Evolutionary conservation across 2,329 filamentous ascomycete species (phyloP), one percentile per base, ranked within the genome.

Genomic region (Xylariaceae sp.): DNA sequence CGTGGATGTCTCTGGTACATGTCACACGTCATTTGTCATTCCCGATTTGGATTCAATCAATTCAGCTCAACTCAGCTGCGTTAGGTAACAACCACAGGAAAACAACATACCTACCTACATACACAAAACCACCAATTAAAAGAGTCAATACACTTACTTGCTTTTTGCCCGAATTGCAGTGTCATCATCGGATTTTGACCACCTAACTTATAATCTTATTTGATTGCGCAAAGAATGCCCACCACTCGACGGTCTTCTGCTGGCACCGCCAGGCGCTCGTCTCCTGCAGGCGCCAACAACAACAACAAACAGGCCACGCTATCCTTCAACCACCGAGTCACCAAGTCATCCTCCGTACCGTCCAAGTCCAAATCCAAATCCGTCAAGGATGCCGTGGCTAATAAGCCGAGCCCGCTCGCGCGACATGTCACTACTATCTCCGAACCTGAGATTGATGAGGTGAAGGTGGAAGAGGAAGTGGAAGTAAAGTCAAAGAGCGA

Each of bases 281-380:
- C 21, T 6, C 11, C 21, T 6, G 6, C 21, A 50, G 59, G 56
- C 48, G 52, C 58, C 46, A 58, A 62, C 32, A 51, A 61, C 39
- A 58, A 61, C 7, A 57, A 63, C 43, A 73, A 69, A 54, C 75
- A 79, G 48, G 69, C 72, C 7, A 78, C 71, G 26, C 66, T 78
- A 42, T 76, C 70, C 56, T 79, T 79, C 64, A 69, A 74, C 51
- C 70, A 70, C 56, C 66, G 66, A 29, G 71, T 79, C 31, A 78
- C 74, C 41, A 79, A 79, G 56, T 59, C 67, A n/a, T n/a, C n/a
- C n/a, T n/a, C n/a, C n/a, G n/a, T n/a, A n/a, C n/a, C n/a, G n/a
- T n/a, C n/a, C n/a, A n/a, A n/a, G n/a, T n/a, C n/a, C n/a, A n/a
- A n/a, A n/a, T n/a, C n/a, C n/a, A 70, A 69, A 48, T 63, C 71